Base-by-base conservation (phyloP, 164 flowering plant genomes). In the Stephania cephalantha region DNA sequence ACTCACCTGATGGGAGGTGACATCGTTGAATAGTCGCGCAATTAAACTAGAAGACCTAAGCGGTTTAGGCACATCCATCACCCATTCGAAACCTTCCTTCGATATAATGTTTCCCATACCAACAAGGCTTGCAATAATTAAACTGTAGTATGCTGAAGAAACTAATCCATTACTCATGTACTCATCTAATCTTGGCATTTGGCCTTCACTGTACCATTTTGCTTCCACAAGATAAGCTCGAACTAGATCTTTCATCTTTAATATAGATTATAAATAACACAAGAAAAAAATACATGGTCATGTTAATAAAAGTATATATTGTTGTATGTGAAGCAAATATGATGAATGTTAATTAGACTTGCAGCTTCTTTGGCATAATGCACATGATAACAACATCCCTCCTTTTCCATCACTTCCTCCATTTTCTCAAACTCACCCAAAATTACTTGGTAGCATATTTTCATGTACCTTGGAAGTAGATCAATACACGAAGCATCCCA, bases 391-490 rank as follows among this genome's bases (percentile, higher is more conserved):
- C 74, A 65, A 63, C 74, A 81, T 80, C 82, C 85, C 67, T 83
- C 69, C 18, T 71, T 72, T 1, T 42, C 73, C 73, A 85, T 20
- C 5, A 82, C 69, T 35, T 79, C 73, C 71, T 83, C 85, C 52
- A 84, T 80, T 69, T 80, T 82, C 0, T n/a, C 46, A 20, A 46
- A 81, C 30, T 78, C 17, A 44, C 82, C 82, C 9, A 84, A 46
- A 5, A 85, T 35, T 22, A 71, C 81, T 18, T 42, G 35, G 52
- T 82, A 85, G 55, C 42, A 70, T 7, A 74, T 1, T 73, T 79
- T 80, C 84, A 88, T 84, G 76, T 85, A 84, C 5, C 82, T 85
- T 3, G 89, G 91, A 0, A 88, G 80, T n/a, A 58, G 50, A 55
- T 85, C 79, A 2, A 58, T 64, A 29, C 73, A 65, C 12, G 55